Percentiles rank a stretch among this genome's conserved stretches.
Evolutionary conservation across 176 grass and related monocot species (phyloP).

Genomic region (Poa pratensis): DNA sequence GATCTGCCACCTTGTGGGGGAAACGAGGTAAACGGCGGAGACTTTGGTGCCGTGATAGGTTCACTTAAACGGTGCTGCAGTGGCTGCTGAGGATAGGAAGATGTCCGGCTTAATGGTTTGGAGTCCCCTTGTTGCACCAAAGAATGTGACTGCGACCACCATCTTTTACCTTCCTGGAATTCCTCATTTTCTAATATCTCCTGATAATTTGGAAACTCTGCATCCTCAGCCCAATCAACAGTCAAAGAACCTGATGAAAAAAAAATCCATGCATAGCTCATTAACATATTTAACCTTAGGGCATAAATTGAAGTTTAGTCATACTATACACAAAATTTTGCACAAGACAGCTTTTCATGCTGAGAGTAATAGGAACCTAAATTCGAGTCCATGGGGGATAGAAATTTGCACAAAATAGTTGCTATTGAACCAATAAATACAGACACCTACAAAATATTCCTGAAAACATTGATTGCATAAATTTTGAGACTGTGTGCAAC

Average conservation of each 20-base stretch:
- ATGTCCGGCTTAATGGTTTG: conserved; percentile 77
- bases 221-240: conserved; percentile 82
- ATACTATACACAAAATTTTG: conserved; percentile 6
- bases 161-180: conserved; percentile 77
- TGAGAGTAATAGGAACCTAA: not conserved
- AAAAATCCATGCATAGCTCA: conserved; percentile 38
- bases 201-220: conserved; percentile 71
- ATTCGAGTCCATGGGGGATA: not conserved
- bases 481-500: not conserved
- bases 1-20: conserved; percentile 54
- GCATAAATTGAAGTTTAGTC: not conserved
- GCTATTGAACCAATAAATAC: conserved; percentile 26
- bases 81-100: conserved; percentile 86
- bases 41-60: conserved; percentile 65
- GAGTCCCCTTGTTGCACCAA: conserved; percentile 59
- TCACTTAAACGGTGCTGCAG: conserved; percentile 73
- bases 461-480: conserved; percentile 1
- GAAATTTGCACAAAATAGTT: not conserved
- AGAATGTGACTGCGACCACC: conserved; percentile 72
- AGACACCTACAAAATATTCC: not conserved
- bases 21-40: conserved; percentile 70
- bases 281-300: conserved; percentile 8
- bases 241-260: conserved; percentile 84
- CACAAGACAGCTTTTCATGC: not conserved
- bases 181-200: conserved; percentile 66